Base-by-base conservation (phyloP, 192 early-diverging fungal genomes). In the Diversispora epigaea region DNA sequence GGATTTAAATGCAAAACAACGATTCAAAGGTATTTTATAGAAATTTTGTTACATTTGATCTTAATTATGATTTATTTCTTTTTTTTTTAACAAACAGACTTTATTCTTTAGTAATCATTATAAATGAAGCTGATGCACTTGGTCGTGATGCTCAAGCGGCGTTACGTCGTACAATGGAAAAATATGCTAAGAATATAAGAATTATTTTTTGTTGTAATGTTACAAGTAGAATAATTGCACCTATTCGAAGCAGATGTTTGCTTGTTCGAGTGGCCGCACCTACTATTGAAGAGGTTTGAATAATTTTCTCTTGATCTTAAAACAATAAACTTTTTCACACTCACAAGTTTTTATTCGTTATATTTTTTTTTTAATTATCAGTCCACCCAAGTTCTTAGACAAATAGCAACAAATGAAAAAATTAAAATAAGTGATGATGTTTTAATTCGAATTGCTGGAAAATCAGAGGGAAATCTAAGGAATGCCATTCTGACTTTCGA, bases 141-240 rank as follows among this genome's bases (percentile, higher is more conserved):
- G 88, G 90, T 43, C 85, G 91, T 50, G 95, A 97, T 63, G 96
- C 98, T 14, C 98, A 99, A 82, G 91, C 95, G 44, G 96, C 92
- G 32, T 87, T 99, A 68, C 90, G 98, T 68, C 86, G 98, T n/a
- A 99, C 98, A 3, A 99, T 99, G 98, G 98, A 99, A 82, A 98
- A 98, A 84, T 98, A 99, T 80, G 94, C 94, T 87, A 78, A 77
- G 68, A 97, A 96, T 80, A 82, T 98, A 68, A 90, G 98, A 22
- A 83, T 99, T 49, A 95, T 99, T 73, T 79, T 99, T 72, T 97
- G 96, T 81, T 92, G 92, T 73, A 95, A 92, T 64, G 89, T 89
- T 21, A 93, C 94, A 1, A 91, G 90, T 54, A 95, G 93, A 80
- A 95, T 99, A 78, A 97, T 98, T 78, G 77, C 86, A 21, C 96